phyloP scores from a whole-genome alignment of 257 asterid genomes.

The Buddleja alternifolia region DNA sequence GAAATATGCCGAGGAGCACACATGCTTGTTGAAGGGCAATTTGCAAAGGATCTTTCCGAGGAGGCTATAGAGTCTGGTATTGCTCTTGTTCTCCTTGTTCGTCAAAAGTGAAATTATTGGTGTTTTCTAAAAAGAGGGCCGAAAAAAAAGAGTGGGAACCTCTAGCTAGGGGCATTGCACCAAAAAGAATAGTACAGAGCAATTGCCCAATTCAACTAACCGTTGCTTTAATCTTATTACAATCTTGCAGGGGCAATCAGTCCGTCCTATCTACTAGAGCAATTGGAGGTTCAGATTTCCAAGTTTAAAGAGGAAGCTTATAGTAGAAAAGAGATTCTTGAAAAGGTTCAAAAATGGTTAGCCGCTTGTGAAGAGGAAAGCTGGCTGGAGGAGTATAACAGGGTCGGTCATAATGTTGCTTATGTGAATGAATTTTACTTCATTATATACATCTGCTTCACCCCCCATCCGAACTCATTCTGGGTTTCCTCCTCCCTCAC shows the following conservation, averaged over 20 bases:
- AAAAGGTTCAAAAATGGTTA: constrained; percentile 87
- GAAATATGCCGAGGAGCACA: constrained; percentile 74
- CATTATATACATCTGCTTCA: neutral
- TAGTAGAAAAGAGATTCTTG: constrained; percentile 85
- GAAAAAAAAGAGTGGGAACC: neutral
- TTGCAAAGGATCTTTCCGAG: constrained; percentile 44
- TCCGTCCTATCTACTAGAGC: constrained; percentile 70
- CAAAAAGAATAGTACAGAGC: neutral
- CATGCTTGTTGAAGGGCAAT: constrained; percentile 60
- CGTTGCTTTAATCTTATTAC: constrained; percentile 6
- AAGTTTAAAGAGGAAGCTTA: constrained; percentile 74
- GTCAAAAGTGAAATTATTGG: neutral
- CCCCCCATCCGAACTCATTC: neutral
- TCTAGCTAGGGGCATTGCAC: neutral
- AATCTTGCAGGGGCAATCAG: constrained; percentile 59
- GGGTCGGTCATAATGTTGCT: constrained; percentile 56
- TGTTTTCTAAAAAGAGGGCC: neutral
- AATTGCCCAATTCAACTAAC: neutral
- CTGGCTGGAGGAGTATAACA: constrained; percentile 96
- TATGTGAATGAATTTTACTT: constrained; percentile 14
- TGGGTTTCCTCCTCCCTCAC: neutral
- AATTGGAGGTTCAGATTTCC: constrained; percentile 67
- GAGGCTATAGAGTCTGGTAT: constrained; percentile 80
- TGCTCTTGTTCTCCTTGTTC: neutral
- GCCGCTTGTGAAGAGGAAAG: constrained; percentile 85